A percentile compares a stretch with the other conserved stretches of the same genome.
Evolutionary conservation across 768 basidiomycete species (phyloP).

Genomic region (Pulveroboletus sp.): DNA sequence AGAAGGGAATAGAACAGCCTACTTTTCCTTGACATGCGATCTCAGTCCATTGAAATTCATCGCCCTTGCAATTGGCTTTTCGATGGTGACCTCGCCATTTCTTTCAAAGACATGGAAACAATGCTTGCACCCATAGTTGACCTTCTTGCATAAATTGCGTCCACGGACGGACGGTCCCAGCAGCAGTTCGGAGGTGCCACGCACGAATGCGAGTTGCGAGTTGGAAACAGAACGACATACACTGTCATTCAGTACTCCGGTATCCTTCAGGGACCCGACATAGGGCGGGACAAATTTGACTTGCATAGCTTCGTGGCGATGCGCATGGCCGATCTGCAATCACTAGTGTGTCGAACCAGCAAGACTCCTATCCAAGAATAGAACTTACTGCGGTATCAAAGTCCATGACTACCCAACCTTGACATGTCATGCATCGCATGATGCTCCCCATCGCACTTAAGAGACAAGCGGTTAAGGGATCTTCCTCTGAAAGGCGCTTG

Average conservation of each 20-base stretch:
- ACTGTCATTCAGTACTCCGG: fast-evolving
- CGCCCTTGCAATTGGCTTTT: constrained; percentile 12
- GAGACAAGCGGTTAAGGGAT: constrained; percentile 15
- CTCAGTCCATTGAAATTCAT: constrained; percentile 54
- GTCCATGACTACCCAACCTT: constrained; percentile 44
- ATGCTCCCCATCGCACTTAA: constrained; percentile 25
- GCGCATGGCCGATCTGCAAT: constrained; percentile 56
- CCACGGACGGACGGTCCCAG: constrained; percentile 18
- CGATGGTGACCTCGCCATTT: neutral
- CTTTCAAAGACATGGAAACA: constrained; percentile 28
- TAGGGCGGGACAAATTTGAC: constrained; percentile 11
- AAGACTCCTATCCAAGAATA: no score
- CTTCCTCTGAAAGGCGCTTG: constrained; percentile 29
- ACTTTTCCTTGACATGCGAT: constrained; percentile 64
- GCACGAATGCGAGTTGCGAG: constrained; percentile 15
- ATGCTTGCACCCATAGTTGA: constrained; percentile 51
- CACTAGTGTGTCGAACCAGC: neutral
- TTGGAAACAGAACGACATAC: fast-evolving
- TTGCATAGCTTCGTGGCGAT: constrained; percentile 54
- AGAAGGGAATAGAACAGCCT: constrained; percentile 16
- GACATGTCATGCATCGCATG: constrained; percentile 49
- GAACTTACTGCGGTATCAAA: constrained; percentile 42
- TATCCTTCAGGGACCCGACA: neutral
- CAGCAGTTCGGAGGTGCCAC: constrained; percentile 19
- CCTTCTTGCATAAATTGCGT: constrained; percentile 30